Conservation (phyloP, 1,284 basidiomycete genomes). For the Microbotryum silenes-acaulis region DNA sequence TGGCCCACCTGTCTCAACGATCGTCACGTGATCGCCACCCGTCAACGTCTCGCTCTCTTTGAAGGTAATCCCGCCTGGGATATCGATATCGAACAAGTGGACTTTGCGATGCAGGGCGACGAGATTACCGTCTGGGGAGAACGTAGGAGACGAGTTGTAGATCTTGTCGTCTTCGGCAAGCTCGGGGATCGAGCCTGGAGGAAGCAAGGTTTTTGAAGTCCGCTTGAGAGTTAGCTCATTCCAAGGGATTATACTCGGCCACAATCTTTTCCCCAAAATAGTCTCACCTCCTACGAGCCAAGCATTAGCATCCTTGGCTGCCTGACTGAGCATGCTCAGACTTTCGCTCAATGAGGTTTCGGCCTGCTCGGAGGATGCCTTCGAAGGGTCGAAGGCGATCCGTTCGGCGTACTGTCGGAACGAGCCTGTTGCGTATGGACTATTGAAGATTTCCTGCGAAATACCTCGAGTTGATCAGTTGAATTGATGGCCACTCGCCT, state of each 20-base stretch:
- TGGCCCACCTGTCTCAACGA: conserved; percentile 72
- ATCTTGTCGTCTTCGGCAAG: conserved; percentile 59
- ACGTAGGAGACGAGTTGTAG: conserved; percentile 81
- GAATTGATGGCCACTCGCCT: background rate
- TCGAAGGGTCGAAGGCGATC: conserved; percentile 50
- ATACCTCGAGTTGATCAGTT: too few species aligned
- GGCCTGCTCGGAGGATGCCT: conserved; percentile 49
- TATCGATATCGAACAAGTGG: conserved; percentile 96
- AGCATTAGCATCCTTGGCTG: conserved; percentile 68
- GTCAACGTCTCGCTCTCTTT: conserved; percentile 95
- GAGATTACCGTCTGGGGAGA: conserved; percentile 61
- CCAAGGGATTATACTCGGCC: background rate
- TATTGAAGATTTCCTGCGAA: conserved; percentile 90
- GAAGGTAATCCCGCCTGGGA: conserved; percentile 92
- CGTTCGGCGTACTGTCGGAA: conserved; percentile 64
- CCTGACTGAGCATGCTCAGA: conserved; percentile 69
- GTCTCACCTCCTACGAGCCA: conserved; percentile 83
- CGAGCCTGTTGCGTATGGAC: conserved; percentile 68
- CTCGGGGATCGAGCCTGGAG: conserved; percentile 71
- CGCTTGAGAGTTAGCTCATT: background rate
- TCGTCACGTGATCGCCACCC: conserved; percentile 65
- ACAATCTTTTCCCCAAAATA: background rate
- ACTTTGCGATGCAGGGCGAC: conserved; percentile 87
- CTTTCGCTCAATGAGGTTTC: conserved; percentile 61
- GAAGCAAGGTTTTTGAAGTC: conserved; percentile 42